These are phyloP conservation scores for Xylaria digitata DNA, from an alignment of 2,329 filamentous ascomycete species.

Conservation along the genomic window DNA sequence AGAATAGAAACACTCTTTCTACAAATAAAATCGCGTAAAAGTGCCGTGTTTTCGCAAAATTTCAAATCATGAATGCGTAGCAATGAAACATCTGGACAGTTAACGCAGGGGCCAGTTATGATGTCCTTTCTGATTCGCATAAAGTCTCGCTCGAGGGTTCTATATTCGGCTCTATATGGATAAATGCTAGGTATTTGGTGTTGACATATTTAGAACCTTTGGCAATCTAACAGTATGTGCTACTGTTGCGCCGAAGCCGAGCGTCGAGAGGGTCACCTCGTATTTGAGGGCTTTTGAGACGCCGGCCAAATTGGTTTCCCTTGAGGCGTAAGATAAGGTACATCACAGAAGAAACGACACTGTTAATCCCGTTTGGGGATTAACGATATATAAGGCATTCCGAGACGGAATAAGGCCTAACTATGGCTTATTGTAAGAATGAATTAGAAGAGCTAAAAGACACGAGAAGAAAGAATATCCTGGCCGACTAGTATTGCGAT, in stretches of 20 bases:
- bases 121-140: background rate
- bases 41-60: background rate
- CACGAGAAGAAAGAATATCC: background rate
- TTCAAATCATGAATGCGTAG: slow-evolving; percentile 17
- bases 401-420: too few relatives aligned
- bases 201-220: background rate
- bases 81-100: background rate
- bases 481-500: background rate
- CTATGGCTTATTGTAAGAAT: too few relatives aligned
- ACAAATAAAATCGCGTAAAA: background rate
- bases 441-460: background rate
- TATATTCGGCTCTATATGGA: too few relatives aligned
- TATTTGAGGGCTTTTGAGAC: background rate
- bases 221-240: background rate
- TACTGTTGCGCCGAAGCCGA: background rate
- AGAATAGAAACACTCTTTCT: background rate
- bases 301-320: background rate
- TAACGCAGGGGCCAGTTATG: background rate
- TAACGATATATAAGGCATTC: too few relatives aligned
- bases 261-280: too few relatives aligned
- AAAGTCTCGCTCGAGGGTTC: background rate
- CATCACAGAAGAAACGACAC: too few relatives aligned
- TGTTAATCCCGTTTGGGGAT: too few relatives aligned
- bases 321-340: too few relatives aligned
- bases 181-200: background rate